Evolutionary conservation across 2,329 filamentous ascomycete genomes (phyloP).

Genomic region (Aspergillus quadricinctus): DNA sequence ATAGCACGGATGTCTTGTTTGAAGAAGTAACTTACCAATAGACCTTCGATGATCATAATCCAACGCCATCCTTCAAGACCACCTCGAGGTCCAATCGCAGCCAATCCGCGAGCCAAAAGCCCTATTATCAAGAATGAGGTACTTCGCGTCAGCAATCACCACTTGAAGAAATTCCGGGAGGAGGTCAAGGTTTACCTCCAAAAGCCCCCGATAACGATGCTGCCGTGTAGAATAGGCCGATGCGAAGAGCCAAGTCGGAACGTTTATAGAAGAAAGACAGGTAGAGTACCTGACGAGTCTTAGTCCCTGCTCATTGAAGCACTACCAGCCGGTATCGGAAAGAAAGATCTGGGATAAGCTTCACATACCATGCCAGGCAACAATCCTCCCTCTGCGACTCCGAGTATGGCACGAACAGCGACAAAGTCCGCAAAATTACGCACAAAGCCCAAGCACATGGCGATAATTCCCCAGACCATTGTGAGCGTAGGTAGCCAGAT

Average conservation of each 20-base stretch:
- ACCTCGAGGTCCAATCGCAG: slow-evolving; percentile 54
- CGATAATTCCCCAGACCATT: slow-evolving; percentile 55
- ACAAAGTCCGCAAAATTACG: slow-evolving; percentile 51
- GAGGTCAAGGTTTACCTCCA: slow-evolving; percentile 41
- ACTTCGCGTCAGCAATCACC: not conserved
- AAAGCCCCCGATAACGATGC: slow-evolving; percentile 63
- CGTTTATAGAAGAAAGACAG: slow-evolving; percentile 60
- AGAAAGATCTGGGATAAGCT: not conserved
- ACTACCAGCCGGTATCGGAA: not conserved
- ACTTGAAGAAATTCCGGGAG: not conserved
- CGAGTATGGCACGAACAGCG: slow-evolving; percentile 58
- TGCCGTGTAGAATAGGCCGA: slow-evolving; percentile 65
- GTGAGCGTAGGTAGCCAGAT: slow-evolving; percentile 59
- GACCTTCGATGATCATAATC: slow-evolving; percentile 60
- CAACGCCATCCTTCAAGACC: slow-evolving; percentile 57
- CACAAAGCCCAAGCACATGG: slow-evolving; percentile 39
- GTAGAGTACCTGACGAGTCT: slow-evolving; percentile 52
- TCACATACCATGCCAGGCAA: slow-evolving; percentile 59
- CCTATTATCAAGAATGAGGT: slow-evolving; percentile 25
- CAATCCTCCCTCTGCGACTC: slow-evolving; percentile 60
- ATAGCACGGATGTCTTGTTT: not conserved
- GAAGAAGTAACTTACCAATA: slow-evolving; percentile 21
- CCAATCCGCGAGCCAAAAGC: slow-evolving; percentile 57
- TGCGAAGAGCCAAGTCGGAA: slow-evolving; percentile 57
- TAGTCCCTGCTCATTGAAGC: slow-evolving; percentile 1